Evolutionary conservation across 495 filamentous ascomycete species (phyloP).

Genomic region (Cryomyces antarcticus): DNA sequence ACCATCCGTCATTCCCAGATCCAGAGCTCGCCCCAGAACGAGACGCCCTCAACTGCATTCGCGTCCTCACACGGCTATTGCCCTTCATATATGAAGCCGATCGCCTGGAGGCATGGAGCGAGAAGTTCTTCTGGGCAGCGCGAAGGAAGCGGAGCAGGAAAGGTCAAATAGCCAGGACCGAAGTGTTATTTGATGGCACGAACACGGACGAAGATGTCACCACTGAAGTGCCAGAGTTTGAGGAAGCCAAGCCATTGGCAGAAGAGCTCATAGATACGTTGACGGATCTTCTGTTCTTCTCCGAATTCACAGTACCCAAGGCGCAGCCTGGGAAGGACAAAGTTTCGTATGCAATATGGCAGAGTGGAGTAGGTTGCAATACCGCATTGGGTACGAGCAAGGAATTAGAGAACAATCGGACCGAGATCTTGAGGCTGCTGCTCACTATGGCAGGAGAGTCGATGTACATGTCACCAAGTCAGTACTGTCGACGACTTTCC

Average conservation of each 20-base stretch:
- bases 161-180: constrained; percentile 32
- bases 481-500: constrained; percentile 8
- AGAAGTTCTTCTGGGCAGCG: constrained; percentile 76
- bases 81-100: constrained; percentile 90
- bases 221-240: constrained; percentile 38
- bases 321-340: constrained; percentile 49
- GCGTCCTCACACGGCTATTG: constrained; percentile 74
- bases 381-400: constrained; percentile 70
- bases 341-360: constrained; percentile 89
- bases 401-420: constrained; percentile 78
- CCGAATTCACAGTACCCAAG: constrained; percentile 64
- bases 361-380: constrained; percentile 92
- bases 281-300: constrained; percentile 77
- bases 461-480: constrained; percentile 74
- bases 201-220: constrained; percentile 24
- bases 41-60: constrained; percentile 83
- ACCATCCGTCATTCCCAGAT: constrained; percentile 80
- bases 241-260: constrained; percentile 70
- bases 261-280: constrained; percentile 88
- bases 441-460: constrained; percentile 74
- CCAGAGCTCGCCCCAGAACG: constrained; percentile 72
- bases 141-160: constrained; percentile 40
- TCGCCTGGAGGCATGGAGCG: constrained; percentile 68
- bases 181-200: constrained; percentile 75
- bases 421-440: constrained; percentile 72